Percentiles rank a stretch among this genome's conserved stretches.
phyloP scores from a whole-genome alignment of 805 yeast species.

The Lachancea meyersii region DNA sequence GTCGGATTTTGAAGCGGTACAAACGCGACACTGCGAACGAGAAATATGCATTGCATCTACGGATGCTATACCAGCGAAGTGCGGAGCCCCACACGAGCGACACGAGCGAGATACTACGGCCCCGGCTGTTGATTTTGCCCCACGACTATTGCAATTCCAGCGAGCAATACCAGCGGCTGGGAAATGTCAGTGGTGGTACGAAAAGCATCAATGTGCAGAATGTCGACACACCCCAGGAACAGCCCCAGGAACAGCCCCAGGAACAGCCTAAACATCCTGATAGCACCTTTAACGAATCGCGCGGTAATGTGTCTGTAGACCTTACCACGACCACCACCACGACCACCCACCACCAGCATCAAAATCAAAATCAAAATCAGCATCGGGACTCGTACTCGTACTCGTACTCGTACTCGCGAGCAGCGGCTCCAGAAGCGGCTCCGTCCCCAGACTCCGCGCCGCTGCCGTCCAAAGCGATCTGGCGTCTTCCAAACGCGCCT shows the following conservation, averaged over 20 bases:
- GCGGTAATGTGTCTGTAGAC: no score
- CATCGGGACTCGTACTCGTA: no score
- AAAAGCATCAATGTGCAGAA: no score
- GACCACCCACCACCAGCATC: no score
- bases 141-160: slow-evolving; percentile 7
- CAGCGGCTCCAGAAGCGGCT: neutral
- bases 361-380: no score
- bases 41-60: slow-evolving; percentile 27
- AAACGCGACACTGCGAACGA: slow-evolving; percentile 29
- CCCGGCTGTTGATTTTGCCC: slow-evolving; percentile 5
- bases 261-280: no score
- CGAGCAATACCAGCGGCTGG: slow-evolving; percentile 1
- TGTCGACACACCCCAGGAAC: neutral
- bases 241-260: no score
- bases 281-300: no score
- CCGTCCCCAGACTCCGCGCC: neutral
- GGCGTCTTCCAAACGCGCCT: slow-evolving; percentile 9
- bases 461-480: slow-evolving; percentile 9
- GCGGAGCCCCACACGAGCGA: slow-evolving; percentile 19
- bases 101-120: neutral
- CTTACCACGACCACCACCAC: no score
- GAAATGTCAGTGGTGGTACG: neutral
- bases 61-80: slow-evolving; percentile 27
- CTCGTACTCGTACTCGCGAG: no score
- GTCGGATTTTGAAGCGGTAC: slow-evolving; percentile 28